Evolutionary conservation across 805 yeast genomes (phyloP), one percentile per base, ranked within the genome.

Genomic region (Schwanniomyces occidentalis): DNA sequence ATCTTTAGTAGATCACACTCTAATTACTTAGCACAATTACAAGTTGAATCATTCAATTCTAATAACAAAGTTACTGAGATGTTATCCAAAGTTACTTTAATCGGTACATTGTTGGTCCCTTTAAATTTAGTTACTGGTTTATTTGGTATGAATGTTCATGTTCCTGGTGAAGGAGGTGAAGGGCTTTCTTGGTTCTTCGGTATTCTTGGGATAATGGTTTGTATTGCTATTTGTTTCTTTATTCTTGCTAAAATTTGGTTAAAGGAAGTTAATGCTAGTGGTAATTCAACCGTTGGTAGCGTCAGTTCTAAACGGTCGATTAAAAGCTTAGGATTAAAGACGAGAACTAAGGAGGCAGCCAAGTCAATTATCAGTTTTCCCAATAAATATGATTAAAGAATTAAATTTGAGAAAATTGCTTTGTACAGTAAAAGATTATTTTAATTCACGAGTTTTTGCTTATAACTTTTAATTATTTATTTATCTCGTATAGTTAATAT

Each of bases 101-200:
- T 91, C 22, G 98, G 97, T 73, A 89, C 97, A 0, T 71, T 91
- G 51, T 68, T 91, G 19, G 84, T 91, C 43, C 98, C 98, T 10
- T 73, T 91, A 71, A 91, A 91, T 57, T 67, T 91, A 38, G 74
- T 91, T 28, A 88, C 97, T 2, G 96, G 97, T 57, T 54, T 90
- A 44, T 91, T 91, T 62, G 97, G 97, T 52, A 91, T 91, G 99
- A 91, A 91, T 60, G 98, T 91, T 13, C 61, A 49, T 8, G 85
- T 91, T 18, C 97, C 97, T 0, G 96, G 96, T 18, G 62, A 74
- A 35, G 48, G 34, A 15, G 65, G 48, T 9, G 70, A 45, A 2
- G 34, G 37, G 5, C 42, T 50, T 8, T 32, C 33, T 8, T 58
- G 64, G 64, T 58, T 54, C 28, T 57, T 56, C 22, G 64, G 63